Conservation (phyloP, 1,139 yeast species). For the Nadsonia starkeyi-henricii region DNA sequence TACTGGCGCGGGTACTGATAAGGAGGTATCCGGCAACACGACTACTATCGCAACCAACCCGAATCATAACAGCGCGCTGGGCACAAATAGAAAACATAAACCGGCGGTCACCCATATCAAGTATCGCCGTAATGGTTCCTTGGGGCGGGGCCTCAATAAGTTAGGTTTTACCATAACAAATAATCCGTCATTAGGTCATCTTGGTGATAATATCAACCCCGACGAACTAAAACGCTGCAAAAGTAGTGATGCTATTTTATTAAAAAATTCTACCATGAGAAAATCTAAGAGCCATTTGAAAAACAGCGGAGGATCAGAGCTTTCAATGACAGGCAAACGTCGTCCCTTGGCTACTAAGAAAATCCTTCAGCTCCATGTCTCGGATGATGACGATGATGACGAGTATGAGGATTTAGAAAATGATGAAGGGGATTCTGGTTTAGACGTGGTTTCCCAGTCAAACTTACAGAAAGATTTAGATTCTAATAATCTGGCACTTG, state of each 20-base stretch:
- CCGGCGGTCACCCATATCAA: neutral
- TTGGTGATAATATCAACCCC: neutral
- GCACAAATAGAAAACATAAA: neutral
- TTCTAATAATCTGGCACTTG: neutral
- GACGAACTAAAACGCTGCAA: neutral
- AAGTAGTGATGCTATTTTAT: neutral
- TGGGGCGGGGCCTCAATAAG: neutral
- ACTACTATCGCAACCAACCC: too few species aligned
- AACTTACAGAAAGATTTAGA: neutral
- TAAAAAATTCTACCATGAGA: neutral
- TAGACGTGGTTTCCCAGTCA: too few species aligned
- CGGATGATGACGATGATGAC: neutral
- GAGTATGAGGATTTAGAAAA: neutral
- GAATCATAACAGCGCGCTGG: too few species aligned
- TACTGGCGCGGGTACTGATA: neutral
- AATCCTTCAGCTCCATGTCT: neutral
- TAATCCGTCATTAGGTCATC: neutral
- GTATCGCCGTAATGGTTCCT: neutral
- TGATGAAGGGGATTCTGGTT: neutral
- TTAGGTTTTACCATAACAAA: neutral
- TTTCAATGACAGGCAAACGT: neutral
- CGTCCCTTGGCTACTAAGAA: neutral
- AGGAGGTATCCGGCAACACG: neutral
- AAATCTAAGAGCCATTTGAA: neutral
- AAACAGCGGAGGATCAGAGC: neutral